These are phyloP conservation scores for Pichia sp. DNA, from an alignment of 1,139 yeast genomes.

Conservation along the genomic window DNA sequence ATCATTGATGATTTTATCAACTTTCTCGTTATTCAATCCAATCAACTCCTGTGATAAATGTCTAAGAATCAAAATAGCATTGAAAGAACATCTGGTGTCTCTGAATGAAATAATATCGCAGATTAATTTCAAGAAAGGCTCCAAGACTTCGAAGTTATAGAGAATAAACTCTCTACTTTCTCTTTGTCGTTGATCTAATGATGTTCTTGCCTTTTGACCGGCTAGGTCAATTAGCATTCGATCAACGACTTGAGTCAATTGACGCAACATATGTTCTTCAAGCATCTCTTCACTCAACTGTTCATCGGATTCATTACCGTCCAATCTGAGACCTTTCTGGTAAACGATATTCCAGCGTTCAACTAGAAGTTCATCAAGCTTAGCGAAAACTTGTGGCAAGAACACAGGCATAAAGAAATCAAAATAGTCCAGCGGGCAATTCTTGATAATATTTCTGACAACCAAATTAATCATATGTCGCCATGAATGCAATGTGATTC, in stretches of 20 bases:
- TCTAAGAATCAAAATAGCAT: constrained; percentile 76
- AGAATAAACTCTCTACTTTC: constrained; percentile 64
- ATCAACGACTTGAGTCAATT: constrained; percentile 90
- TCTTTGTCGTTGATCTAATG: constrained; percentile 52
- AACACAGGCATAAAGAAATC: constrained; percentile 70
- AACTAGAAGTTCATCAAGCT: constrained; percentile 66
- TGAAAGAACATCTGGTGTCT: constrained; percentile 89
- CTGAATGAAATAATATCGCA: constrained; percentile 76
- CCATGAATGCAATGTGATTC: constrained; percentile 94
- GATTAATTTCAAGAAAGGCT: constrained; percentile 71
- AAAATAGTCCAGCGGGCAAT: constrained; percentile 74
- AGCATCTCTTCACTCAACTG: constrained; percentile 95
- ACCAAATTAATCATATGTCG: constrained; percentile 91
- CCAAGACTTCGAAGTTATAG: constrained; percentile 62
- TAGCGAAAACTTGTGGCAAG: constrained; percentile 68
- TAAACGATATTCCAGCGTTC: constrained; percentile 73
- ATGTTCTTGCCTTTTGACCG: constrained; percentile 50
- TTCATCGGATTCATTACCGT: constrained; percentile 71
- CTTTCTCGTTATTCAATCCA: constrained; percentile 64
- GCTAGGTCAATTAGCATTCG: constrained; percentile 82
- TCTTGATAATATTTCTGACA: constrained; percentile 77
- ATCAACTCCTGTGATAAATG: constrained; percentile 61
- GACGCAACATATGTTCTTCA: constrained; percentile 93
- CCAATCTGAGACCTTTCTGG: constrained; percentile 63
- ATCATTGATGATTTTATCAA: constrained; percentile 72